Evolutionary conservation across 805 yeast genomes (phyloP).

Genomic region (Yarrowia sp.): DNA sequence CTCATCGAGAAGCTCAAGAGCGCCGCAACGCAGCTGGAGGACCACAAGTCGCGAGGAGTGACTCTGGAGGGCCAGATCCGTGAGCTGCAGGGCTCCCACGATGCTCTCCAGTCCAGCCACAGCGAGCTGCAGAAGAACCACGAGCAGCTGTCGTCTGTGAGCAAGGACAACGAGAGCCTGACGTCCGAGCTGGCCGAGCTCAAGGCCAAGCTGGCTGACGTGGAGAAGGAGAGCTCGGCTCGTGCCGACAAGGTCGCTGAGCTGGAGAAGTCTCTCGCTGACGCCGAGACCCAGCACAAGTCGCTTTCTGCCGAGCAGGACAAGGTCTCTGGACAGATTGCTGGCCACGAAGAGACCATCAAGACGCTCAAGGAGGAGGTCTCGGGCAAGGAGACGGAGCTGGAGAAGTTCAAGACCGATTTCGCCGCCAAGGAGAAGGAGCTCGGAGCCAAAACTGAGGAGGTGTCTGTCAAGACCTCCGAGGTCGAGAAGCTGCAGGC

Average conservation of each 20-base stretch:
- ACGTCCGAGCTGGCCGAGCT: slow-evolving; percentile 30
- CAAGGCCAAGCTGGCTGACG: slow-evolving; percentile 32
- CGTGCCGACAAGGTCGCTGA: slow-evolving; percentile 7
- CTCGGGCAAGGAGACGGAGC: neutral
- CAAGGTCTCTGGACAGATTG: neutral
- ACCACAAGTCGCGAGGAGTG: slow-evolving; percentile 31
- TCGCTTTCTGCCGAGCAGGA: slow-evolving; percentile 4
- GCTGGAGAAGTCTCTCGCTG: neutral
- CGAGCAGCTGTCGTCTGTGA: slow-evolving; percentile 28
- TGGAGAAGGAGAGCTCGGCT: slow-evolving; percentile 6
- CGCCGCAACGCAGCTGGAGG: slow-evolving; percentile 42
- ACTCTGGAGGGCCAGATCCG: neutral
- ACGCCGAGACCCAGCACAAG: neutral
- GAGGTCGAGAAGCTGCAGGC: slow-evolving; percentile 43
- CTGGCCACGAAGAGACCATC: neutral
- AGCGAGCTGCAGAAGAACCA: neutral
- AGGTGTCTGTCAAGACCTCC: slow-evolving; percentile 29
- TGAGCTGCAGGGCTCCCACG: slow-evolving; percentile 11
- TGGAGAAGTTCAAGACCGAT: neutral
- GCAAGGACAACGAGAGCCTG: slow-evolving; percentile 29
- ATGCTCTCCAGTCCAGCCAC: neutral
- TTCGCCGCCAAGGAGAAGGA: neutral
- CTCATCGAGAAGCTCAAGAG: slow-evolving; percentile 48
- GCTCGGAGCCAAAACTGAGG: neutral
- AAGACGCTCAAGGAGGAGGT: neutral